phyloP scores from a whole-genome alignment of 129 eudicot species.

The Ambrosia artemisiifolia region DNA sequence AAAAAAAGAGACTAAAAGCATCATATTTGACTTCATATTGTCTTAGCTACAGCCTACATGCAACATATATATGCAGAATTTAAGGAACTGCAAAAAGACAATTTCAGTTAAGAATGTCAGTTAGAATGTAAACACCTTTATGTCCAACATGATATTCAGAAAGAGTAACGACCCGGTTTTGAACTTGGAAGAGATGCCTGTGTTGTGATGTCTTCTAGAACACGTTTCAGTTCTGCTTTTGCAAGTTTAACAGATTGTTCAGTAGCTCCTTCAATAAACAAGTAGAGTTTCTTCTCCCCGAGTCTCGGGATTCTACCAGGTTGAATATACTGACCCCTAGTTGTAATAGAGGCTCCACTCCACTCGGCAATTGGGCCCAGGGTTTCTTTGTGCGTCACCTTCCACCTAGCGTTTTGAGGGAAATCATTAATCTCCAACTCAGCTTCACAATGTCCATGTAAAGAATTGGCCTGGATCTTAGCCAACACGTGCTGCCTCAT shows the following conservation, averaged over 20 bases:
- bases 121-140: constrained; percentile 22
- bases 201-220: constrained; percentile 68
- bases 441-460: constrained; percentile 81
- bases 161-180: constrained; percentile 68
- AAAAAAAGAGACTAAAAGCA: background rate
- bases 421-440: constrained; percentile 87
- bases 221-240: constrained; percentile 69
- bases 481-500: constrained; percentile 77
- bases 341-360: constrained; percentile 87
- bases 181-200: constrained; percentile 72
- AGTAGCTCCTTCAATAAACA: constrained; percentile 80
- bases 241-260: constrained; percentile 88
- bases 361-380: constrained; percentile 84
- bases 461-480: constrained; percentile 72
- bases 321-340: constrained; percentile 66
- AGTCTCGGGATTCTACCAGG: constrained; percentile 59
- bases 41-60: constrained; percentile 17
- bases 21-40: constrained; percentile 4
- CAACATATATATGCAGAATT: background rate
- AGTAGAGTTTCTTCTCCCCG: constrained; percentile 72
- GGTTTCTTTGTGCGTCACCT: constrained; percentile 89
- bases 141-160: constrained; percentile 23
- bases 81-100: background rate
- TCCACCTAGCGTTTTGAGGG: constrained; percentile 93
- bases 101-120: background rate